Base-by-base conservation (phyloP, 2,329 filamentous ascomycete genomes). In the Hypomyces rosellus region DNA sequence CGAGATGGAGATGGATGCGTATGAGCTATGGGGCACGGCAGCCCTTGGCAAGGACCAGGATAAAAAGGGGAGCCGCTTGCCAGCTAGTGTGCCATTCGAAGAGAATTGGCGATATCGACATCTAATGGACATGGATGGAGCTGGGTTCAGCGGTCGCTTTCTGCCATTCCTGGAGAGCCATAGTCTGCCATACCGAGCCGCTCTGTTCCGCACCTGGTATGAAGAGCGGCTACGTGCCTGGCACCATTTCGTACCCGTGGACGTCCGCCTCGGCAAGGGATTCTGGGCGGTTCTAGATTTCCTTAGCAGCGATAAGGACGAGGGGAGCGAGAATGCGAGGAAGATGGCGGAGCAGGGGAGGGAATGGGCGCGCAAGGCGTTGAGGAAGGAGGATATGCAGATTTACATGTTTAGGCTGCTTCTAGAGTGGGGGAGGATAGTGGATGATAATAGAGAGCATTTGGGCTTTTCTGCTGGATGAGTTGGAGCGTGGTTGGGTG, bases 341-440 rank as follows among this genome's bases (percentile, higher is more conserved):
- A 51, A 45, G 33, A 54, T 63, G 30, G 61, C 55, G 34, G 55
- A 71, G n/a, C 69, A 71, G 43, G 72, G 73, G 1, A 63, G 65
- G 33, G 57, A 75, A 43, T 87, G 84, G 84, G 77, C 80, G 0
- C 66, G 65, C 1, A 73, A 70, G 60, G 81, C 78, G 12, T 55
- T 87, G 16, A 71, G 84, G 56, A 80, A 76, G 58, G 82, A 85
- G 64, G 86, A 89, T 60, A 87, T 86, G 80, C 82, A 88, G 65
- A 74, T 89, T 8, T 90, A 89, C 60, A 75, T 88, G 65, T 90
- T 89, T 59, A 69, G 86, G 37, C 61, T 89, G 55, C 62, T 89
- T 60, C 65, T 89, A 33, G 86, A 89, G 67, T 89, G 84, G 81
- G 84, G 75, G 1, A 67, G 84, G 52, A 59, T 87, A 14, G 76